Conservation (phyloP, 176 grass and related monocot genomes). For the Olyra latifolia region DNA sequence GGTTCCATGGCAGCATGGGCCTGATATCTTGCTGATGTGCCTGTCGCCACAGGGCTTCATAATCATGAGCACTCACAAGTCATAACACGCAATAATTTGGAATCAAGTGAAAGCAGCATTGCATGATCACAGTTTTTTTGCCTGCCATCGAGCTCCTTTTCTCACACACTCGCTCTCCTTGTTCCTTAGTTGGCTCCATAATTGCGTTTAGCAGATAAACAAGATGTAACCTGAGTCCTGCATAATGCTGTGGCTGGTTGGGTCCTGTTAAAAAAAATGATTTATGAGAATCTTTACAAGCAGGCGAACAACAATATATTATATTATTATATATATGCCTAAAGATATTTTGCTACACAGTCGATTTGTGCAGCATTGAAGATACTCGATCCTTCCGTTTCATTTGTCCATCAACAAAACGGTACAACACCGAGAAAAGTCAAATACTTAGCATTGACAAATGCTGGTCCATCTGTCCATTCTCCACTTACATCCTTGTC, state of each 20-base stretch:
- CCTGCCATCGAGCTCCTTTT: neutral
- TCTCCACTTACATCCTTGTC: neutral
- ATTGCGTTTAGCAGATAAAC: neutral
- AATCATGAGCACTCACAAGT: slow-evolving; percentile 1
- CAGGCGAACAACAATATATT: too few species aligned
- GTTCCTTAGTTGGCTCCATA: neutral
- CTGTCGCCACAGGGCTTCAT: neutral
- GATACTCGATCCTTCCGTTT: neutral
- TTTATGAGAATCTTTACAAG: neutral
- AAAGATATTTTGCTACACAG: neutral
- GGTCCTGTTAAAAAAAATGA: neutral
- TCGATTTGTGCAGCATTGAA: neutral
- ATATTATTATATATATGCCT: neutral
- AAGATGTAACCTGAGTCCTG: neutral
- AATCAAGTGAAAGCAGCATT: neutral
- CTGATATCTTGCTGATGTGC: slow-evolving; percentile 1
- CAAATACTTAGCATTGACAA: neutral
- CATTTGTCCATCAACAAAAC: neutral
- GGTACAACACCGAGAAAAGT: neutral
- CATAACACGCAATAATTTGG: slow-evolving; percentile 3
- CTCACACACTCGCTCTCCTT: neutral
- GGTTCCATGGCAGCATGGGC: neutral
- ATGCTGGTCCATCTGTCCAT: neutral
- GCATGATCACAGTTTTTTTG: neutral
- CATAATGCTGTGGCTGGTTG: neutral